A percentile compares a stretch with the other conserved stretches of the same genome.
phyloP scores from a whole-genome alignment of 805 yeast species.

The Scheffersomyces lignosus region DNA sequence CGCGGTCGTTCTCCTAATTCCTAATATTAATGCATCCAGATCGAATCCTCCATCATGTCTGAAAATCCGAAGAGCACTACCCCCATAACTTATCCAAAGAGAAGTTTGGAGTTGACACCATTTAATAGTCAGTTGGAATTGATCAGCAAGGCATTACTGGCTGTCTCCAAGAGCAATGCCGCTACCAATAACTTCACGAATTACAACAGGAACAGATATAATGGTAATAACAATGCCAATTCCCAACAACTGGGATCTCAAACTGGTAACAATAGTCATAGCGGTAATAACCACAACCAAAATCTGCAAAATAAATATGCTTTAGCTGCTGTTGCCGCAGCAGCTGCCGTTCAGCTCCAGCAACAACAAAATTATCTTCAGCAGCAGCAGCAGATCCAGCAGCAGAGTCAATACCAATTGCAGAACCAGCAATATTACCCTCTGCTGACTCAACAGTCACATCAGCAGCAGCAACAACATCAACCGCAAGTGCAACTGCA shows the following conservation, averaged over 20 bases:
- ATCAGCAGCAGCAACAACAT: conserved; percentile 7
- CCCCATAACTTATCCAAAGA: conserved; percentile 25
- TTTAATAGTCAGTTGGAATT: conserved; percentile 29
- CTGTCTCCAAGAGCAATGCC: conserved; percentile 6
- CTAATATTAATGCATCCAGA: too few relatives aligned
- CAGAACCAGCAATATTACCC: conserved; percentile 1
- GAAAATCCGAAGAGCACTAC: too few relatives aligned
- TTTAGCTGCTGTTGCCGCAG: conserved; percentile 29
- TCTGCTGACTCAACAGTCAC: not conserved
- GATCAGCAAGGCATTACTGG: conserved; percentile 15
- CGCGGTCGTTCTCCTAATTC: too few relatives aligned
- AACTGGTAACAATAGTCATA: conserved; percentile 4
- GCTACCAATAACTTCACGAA: conserved; percentile 7
- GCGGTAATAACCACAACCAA: conserved; percentile 7
- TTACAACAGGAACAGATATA: conserved; percentile 5
- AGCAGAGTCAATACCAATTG: conserved; percentile 4
- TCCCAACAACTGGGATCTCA: conserved; percentile 9
- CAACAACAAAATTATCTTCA: conserved; percentile 17
- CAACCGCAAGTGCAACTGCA: conserved; percentile 3
- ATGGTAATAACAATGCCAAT: conserved; percentile 8
- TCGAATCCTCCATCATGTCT: too few relatives aligned
- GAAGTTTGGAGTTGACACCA: conserved; percentile 25
- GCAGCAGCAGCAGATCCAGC: conserved; percentile 15
- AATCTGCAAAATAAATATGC: conserved; percentile 24
- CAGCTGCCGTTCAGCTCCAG: conserved; percentile 34